Evolutionary conservation across 352 stramenopile genomes (phyloP), one percentile per base, ranked within the genome.

Genomic region (Phytophthora ohioensis): DNA sequence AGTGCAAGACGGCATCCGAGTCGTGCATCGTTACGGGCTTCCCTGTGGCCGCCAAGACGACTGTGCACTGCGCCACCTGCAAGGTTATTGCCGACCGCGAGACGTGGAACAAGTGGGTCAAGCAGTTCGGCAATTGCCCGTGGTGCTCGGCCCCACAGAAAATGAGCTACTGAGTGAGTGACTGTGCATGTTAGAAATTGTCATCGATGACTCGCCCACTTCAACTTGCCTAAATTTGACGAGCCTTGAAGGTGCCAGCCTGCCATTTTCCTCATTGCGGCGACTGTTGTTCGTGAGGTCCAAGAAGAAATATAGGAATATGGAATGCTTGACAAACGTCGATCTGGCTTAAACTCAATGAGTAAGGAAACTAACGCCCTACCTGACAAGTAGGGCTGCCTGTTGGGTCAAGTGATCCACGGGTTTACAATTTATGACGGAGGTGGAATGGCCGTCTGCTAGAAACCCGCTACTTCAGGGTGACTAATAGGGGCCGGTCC

Each of bases 1-100:
- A 91, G 58, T 97, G 84, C 71, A 92, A 93, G 61, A 87, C 79
- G 46, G 73, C 80, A 31, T 86, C 78, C 36, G 85, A 95, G 57
- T 87, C 87, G 48, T 98, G 93, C 59, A 96, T 98, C 57, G 84
- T 98, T 60, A 98, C 94, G 5, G 93, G 95, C 13, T 97, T 94
- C 61, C 93, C 94, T 0, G 88, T 98, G 32, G 79, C 77, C 4
- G 73, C 91, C 49, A 96, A 93, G 79, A 92, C 83, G 54, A 95
- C 91, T 8, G 85, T 97, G 45, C 92, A 94, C 78, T 98, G 81
- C 72, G 91, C 86, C 59, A 97, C 81, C 30, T 97, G 91, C 77
- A 93, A 96, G 64, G 89, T 90, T 49, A 93, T 95, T 45, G 89
- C 84, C 12, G 87, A 96, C 51, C 78, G 85, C 11, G 88, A 96